These are phyloP conservation scores for Gaeumannomyces tritici DNA, from an alignment of 2,329 filamentous ascomycete species.

Conservation along the genomic window DNA sequence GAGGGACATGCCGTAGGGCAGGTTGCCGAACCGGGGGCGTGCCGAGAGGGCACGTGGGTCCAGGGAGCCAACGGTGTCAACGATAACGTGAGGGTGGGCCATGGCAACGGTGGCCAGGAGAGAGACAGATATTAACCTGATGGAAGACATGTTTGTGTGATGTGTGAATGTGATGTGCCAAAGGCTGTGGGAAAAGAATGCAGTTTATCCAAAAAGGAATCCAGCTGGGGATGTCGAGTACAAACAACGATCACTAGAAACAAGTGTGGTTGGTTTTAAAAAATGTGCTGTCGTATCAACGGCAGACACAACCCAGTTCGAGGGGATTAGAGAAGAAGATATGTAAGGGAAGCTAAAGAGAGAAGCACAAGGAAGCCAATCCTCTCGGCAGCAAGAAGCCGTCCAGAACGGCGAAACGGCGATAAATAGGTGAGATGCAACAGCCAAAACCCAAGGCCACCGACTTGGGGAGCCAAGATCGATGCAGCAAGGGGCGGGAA, in stretches of 20 bases:
- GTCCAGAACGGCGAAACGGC: neutral
- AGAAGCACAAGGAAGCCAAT: neutral
- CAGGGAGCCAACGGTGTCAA: neutral
- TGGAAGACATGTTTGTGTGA: neutral
- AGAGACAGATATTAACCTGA: neutral
- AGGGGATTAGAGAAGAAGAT: neutral
- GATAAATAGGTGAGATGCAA: neutral
- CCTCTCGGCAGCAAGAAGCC: neutral
- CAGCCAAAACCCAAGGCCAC: neutral
- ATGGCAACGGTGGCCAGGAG: neutral
- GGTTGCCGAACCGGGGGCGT: conserved; percentile 14
- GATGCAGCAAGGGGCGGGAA: neutral
- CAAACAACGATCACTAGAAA: neutral
- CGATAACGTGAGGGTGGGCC: neutral
- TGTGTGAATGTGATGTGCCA: neutral
- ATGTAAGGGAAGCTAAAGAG: neutral
- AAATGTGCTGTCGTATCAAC: neutral
- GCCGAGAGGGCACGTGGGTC: conserved; percentile 6
- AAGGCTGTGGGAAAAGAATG: neutral
- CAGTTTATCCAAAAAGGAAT: neutral
- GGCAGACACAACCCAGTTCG: neutral
- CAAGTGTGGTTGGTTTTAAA: neutral
- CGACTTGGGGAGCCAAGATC: neutral
- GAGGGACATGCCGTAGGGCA: conserved; percentile 23
- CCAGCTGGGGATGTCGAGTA: neutral